Evolutionary conservation across 129 eudicot species (phyloP).

Genomic region (Cynara cardunculus): DNA sequence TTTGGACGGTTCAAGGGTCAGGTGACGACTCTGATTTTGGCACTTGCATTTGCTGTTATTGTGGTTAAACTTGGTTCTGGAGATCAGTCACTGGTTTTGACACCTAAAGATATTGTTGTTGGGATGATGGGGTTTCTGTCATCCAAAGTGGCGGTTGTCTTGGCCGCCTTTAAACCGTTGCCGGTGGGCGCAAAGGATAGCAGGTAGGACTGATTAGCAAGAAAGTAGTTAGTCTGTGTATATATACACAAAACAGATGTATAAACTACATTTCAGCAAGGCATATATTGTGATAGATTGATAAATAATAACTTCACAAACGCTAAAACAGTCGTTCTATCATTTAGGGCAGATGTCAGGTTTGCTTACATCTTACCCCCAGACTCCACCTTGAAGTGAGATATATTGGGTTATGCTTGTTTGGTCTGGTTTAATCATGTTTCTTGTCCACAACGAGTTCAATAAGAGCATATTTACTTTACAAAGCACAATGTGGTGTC

Average conservation of each 20-base stretch:
- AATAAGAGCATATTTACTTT: not conserved
- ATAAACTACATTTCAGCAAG: not conserved
- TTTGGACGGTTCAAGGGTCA: slow-evolving; percentile 55
- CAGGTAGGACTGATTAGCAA: slow-evolving; percentile 11
- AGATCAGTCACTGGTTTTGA: slow-evolving; percentile 27
- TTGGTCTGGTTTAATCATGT: not conserved
- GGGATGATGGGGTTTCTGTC: slow-evolving; percentile 86
- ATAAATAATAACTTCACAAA: not conserved
- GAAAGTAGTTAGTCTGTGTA: slow-evolving; percentile 20
- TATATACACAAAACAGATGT: slow-evolving; percentile 16
- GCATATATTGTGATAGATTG: not conserved
- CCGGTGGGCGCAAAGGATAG: slow-evolving; percentile 30
- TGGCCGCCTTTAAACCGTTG: slow-evolving; percentile 81
- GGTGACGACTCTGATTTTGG: slow-evolving; percentile 39
- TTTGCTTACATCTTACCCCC: not conserved
- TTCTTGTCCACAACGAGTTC: not conserved
- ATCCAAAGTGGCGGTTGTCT: slow-evolving; percentile 69
- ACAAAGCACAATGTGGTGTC: not conserved
- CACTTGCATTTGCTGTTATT: slow-evolving; percentile 40
- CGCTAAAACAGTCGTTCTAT: not conserved
- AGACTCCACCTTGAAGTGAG: not conserved
- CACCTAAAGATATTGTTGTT: slow-evolving; percentile 57
- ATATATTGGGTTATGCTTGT: not conserved
- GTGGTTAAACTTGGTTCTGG: slow-evolving; percentile 47
- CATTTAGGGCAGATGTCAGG: not conserved